Base-by-base conservation (phyloP, 1,139 yeast species). In the Diutina sp. region DNA sequence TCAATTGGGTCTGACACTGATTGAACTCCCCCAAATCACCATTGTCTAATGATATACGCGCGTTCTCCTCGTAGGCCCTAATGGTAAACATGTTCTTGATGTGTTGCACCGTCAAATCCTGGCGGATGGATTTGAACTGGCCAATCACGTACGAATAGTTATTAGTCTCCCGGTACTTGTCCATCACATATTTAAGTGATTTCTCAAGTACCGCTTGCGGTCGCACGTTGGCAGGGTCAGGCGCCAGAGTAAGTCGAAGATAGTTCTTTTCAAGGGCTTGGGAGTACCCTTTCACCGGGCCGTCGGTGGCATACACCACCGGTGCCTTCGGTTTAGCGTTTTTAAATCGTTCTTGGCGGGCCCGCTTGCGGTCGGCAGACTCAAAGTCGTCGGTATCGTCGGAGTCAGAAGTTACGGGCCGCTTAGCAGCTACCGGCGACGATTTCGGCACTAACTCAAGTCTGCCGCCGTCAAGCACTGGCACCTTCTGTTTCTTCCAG, bases 11-110 rank as follows among this genome's bases (percentile, higher is more conserved):
- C 67, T 88, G 96, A 67, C 99, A 93, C 67, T 93, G 98, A 69
- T 93, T 93, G 69, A 87, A 91, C 66, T 93, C 99, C 6, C 98
- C 98, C 62, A 91, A 70, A 68, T 93, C 99, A 55, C 81, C 77
- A 65, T 86, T 84, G 62, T 84, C 87, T 48, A 93, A 77, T 0
- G 98, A 95, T n/a, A 91, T 74, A 55, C 90, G 79, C 6, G 95
- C 96, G 68, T 93, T 96, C 2, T 83, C 78, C 68, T 90, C 96
- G 68, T 93, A 93, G 0, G 90, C 96, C 57, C 72, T 66, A 11
- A 90, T 81, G 0, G 97, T 82, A 65, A 93, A 88, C 54, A 82
- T 85, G 65, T 84, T 83, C 64, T 85, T 86, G 54, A 93, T 85
- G 66, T 88, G 89, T 69, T 93, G 99, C 8, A 93, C 98, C 4